Base-by-base conservation (phyloP, 495 filamentous ascomycete species). In the Astrothelium macrocarpum region DNA sequence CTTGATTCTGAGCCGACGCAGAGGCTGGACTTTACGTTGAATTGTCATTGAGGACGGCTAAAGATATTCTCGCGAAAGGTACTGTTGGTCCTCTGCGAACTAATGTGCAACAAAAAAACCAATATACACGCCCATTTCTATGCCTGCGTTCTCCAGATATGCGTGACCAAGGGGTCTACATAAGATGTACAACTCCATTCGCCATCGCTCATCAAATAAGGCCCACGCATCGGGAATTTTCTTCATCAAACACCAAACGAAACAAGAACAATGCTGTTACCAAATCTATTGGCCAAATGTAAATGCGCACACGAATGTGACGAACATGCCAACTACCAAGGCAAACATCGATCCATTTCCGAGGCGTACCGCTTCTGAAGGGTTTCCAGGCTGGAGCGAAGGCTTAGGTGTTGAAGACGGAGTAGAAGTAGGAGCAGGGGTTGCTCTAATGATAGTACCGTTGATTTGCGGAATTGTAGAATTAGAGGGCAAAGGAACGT, bases 221-320 rank as follows among this genome's bases (percentile, higher is more conserved):
- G n/a, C n/a, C n/a, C n/a, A n/a, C n/a, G n/a, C n/a, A n/a, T n/a
- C n/a, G n/a, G n/a, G n/a, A n/a, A n/a, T n/a, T n/a, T n/a, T n/a
- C n/a, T n/a, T n/a, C n/a, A n/a, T n/a, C n/a, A n/a, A n/a, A 12
- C 11, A 56, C 9, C 5, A 56, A 56, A 20, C 10, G 16, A 28
- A 56, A 29, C 20, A 56, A 11, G 16, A 29, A 56, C 2, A 29
- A 29, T 9, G 20, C 25, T 16, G 9, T n/a, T 9, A 9, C 9
- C 5, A 28, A 9, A 12, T 9, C 11, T 12, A 56, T 29, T 49
- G 14, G 14, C 23, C 49, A 29, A 56, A 29, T 29, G n/a, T 20
- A 29, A 56, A 56, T 11, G 49, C 49, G 23, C 49, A 26, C 63
- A 79, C 67, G 67, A 80, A 79, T 39, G 25, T 56, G 20, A 56